Base-by-base conservation (phyloP, 768 basidiomycete species). In the Chiua virens region DNA sequence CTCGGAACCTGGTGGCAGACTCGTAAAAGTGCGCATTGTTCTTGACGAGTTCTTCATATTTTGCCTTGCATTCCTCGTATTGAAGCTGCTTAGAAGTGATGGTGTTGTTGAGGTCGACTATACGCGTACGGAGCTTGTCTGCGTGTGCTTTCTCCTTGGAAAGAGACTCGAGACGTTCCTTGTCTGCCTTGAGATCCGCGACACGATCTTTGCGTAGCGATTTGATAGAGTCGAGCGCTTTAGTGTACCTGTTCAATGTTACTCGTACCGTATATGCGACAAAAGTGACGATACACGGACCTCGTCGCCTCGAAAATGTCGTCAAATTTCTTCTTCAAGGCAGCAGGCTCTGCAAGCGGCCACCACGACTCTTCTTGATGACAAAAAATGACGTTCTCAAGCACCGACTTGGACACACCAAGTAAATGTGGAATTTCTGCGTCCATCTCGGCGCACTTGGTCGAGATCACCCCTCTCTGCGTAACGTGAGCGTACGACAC, bases 281-380 rank as follows among this genome's bases (percentile, higher is more conserved):
- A 22, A 14, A 21, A n/a, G 27, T 27, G 27, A 22, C 18, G 32
- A 34, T 5, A 2, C 37, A 63, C 75, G 28, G 45, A 90, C 93
- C 89, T 88, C 18, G 95, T 98, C 4, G 97, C 97, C 70, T 99
- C 97, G 61, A 99, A 98, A 50, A 99, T 99, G 62, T 99, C 97
- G 61, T 99, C 97, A 54, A 99, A 99, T 67, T 98, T 98, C 79
- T 98, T 98, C 79, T 99, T 99, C 34, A 99, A 72, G 0, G 84
- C 80, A 11, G 90, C 74, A 3, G 96, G 90, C 60, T 98, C 97
- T 0, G 94, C 79, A 21, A 99, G 78, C 0, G 97, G 97, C 97
- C 97, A 99, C 62, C 92, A 98, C 0, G 93, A 95, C 47, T 99
- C 97, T 63, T 99, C 97, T 71, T 99, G 97, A 69, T 99, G 97